phyloP scores from a whole-genome alignment of 441 rosid species.

The Erodium texanum region DNA sequence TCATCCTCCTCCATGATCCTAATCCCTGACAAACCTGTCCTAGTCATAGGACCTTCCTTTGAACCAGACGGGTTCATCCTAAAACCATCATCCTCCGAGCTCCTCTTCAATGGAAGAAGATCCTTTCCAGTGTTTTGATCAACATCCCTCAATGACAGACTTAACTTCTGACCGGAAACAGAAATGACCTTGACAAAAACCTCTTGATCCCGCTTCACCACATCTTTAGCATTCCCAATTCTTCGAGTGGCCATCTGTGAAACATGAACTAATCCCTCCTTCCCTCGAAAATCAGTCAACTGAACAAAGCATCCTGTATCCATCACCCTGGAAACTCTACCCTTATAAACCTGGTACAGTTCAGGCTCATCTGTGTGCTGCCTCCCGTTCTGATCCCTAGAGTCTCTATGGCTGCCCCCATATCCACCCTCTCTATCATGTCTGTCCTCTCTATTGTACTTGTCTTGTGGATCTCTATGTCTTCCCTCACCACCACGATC shows the following conservation, averaged over 20 bases:
- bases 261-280: constrained; percentile 75
- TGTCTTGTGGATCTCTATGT: constrained; percentile 28
- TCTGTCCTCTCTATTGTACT: constrained; percentile 22
- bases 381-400: constrained; percentile 15
- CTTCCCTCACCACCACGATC: constrained; percentile 23
- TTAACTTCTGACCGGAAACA: constrained; percentile 40
- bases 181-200: constrained; percentile 72
- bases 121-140: constrained; percentile 75
- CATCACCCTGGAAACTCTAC: constrained; percentile 71
- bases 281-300: constrained; percentile 55
- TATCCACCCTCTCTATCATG: constrained; percentile 22
- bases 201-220: constrained; percentile 61
- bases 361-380: constrained; percentile 40
- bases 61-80: constrained; percentile 48
- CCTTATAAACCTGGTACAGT: constrained; percentile 64
- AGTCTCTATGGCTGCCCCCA: constrained; percentile 11
- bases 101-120: constrained; percentile 59
- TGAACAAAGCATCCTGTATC: constrained; percentile 69
- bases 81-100: constrained; percentile 36
- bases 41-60: constrained; percentile 40
- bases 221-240: constrained; percentile 48
- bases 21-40: constrained; percentile 66
- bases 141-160: constrained; percentile 75
- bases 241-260: constrained; percentile 72
- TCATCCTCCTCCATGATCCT: constrained; percentile 50